Base-by-base conservation (phyloP, 352 stramenopile species). In the Pythium catenulatum region DNA sequence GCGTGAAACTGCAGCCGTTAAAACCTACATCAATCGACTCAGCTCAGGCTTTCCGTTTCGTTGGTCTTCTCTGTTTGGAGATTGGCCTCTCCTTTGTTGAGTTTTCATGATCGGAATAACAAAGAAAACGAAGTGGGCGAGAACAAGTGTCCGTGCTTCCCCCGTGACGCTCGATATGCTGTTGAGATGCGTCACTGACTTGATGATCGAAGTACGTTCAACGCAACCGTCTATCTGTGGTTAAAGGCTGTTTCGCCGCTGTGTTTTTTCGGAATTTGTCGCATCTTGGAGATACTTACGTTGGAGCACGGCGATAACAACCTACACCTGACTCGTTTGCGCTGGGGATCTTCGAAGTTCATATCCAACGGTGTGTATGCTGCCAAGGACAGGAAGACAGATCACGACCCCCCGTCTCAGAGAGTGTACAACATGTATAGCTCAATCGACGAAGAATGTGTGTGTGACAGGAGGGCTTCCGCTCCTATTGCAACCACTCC, bases 401-500 rank as follows among this genome's bases (percentile, higher is more conserved):
- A 75, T 54, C 36, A 75, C 32, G 65, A 75, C 43, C 65, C 1
- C 15, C 27, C n/a, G 19, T n/a, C 41, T 27, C 41, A 39, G 41
- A 39, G 41, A 6, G 21, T 37, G n/a, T 75, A 75, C n/a, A 75
- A 58, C 65, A 34, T 75, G n/a, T 41, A 75, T n/a, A n/a, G n/a
- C n/a, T n/a, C n/a, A n/a, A n/a, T n/a, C n/a, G n/a, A n/a, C n/a
- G n/a, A n/a, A n/a, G n/a, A n/a, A n/a, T n/a, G n/a, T n/a, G n/a
- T n/a, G n/a, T n/a, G n/a, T n/a, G n/a, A n/a, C n/a, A n/a, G n/a
- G n/a, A n/a, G n/a, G 77, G 85, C 13, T 90, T 92, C 45, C 4
- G 30, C 3, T 66, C 86, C 25, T 92, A 81, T 69, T 89, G 82
- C 36, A 76, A 92, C 45, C 88, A 89, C 34, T 50, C 56, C 19